Base-by-base conservation (phyloP, 1,284 basidiomycete genomes). In the Baeospora myosura region DNA sequence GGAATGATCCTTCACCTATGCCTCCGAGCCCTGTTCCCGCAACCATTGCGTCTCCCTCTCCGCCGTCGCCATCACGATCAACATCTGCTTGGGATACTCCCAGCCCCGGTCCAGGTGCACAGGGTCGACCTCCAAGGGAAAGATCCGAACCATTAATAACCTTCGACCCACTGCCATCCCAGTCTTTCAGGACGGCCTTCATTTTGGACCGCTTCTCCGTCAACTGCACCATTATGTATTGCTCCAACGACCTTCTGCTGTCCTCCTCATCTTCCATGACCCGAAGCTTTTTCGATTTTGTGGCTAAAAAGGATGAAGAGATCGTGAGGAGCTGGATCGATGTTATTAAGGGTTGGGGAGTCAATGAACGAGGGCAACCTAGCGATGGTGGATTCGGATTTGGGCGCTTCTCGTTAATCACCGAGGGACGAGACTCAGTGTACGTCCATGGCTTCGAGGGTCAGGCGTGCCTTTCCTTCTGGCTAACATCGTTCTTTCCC, bases 361-460 rank as follows among this genome's bases (percentile, higher is more conserved):
- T 86, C 36, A 86, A 86, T 48, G 84, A 86, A 56, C 71, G 75
- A 5, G 85, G 84, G 0, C 78, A 82, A 57, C 84, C 84, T 16
- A 82, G 79, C 54, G 82, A 86, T 49, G 84, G 84, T 22, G 84
- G 85, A 0, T 88, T 87, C 54, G 84, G 82, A 10, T 87, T 81
- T 59, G 81, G 82, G 8, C 74, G 72, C 52, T 88, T 88, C 52
- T 62, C 57, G 25, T 52, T 85, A 2, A 58, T 70, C 44, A 61
- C 69, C 1, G 64, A 66, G 38, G 81, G 80, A 0, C 62, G 84
- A 47, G 76, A 83, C 53, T 77, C 76, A 0, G 68, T 68, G 81
- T 76, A 47, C 46, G 61, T 52, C 17, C 32, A 37, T 34, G 35
- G 39, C n/a, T 40, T 36, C 38, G 41, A 41, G 49, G 18, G 40